Conservation (phyloP, 768 basidiomycete species). For the Paxillus involutus region DNA sequence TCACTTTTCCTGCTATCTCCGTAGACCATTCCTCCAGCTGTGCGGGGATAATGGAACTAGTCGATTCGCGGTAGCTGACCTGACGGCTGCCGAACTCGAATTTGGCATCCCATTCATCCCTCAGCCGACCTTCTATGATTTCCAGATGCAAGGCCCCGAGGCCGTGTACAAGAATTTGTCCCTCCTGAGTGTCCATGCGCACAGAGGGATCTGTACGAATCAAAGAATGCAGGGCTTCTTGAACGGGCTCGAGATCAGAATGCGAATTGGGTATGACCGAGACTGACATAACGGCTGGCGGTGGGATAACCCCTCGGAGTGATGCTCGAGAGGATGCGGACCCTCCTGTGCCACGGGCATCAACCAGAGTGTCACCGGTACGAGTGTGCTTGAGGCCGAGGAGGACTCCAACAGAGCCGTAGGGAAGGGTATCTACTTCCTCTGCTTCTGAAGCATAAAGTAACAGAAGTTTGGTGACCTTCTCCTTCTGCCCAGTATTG, state of each 20-base stretch:
- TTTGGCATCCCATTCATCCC: constrained; percentile 74
- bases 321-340: constrained; percentile 36
- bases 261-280: constrained; percentile 81
- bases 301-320: constrained; percentile 67
- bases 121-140: constrained; percentile 79
- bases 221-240: constrained; percentile 69
- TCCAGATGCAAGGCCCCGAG: constrained; percentile 88
- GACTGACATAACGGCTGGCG: constrained; percentile 82
- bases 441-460: constrained; percentile 75
- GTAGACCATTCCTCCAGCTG: constrained; percentile 54
- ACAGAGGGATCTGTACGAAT: constrained; percentile 90
- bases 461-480: constrained; percentile 70
- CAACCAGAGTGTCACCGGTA: constrained; percentile 83
- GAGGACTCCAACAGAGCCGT: constrained; percentile 82
- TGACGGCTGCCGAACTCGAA: constrained; percentile 78
- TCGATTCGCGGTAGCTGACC: constrained; percentile 77
- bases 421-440: constrained; percentile 78
- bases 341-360: constrained; percentile 39
- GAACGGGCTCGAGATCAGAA: constrained; percentile 74
- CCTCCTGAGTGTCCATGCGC: constrained; percentile 76
- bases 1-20: constrained; percentile 58
- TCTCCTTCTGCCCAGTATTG: constrained; percentile 69
- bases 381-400: constrained; percentile 81
- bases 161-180: constrained; percentile 81
- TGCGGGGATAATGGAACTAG: constrained; percentile 24